phyloP scores from a whole-genome alignment of 75 land plant species.

The Selaginella tamariscina region DNA sequence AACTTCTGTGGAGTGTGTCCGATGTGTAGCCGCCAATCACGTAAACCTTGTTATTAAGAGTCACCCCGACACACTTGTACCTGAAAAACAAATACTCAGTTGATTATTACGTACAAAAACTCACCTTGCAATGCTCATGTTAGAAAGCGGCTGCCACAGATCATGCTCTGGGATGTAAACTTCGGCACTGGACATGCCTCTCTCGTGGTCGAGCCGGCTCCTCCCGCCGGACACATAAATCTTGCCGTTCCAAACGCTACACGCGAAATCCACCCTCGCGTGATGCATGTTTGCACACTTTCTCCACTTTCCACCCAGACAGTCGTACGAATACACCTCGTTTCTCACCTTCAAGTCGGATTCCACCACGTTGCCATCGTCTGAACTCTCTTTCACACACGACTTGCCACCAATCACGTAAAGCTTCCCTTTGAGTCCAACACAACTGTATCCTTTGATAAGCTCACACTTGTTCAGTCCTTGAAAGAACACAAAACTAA shows the following conservation, averaged over 20 bases:
- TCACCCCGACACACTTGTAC: slow-evolving; percentile 40
- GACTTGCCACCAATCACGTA: slow-evolving; percentile 33
- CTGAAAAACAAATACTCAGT: not conserved
- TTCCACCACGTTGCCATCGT: not conserved
- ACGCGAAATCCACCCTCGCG: slow-evolving; percentile 36
- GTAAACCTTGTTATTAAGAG: slow-evolving; percentile 27
- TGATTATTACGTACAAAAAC: too few relatives aligned
- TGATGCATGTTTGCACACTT: slow-evolving; percentile 21
- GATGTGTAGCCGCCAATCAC: slow-evolving; percentile 35
- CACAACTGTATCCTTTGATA: slow-evolving; percentile 33
- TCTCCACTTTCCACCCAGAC: slow-evolving; percentile 11
- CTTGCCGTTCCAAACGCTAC: slow-evolving; percentile 23
- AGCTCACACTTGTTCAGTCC: slow-evolving; percentile 14
- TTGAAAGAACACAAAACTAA: slow-evolving; percentile 17
- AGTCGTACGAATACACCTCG: slow-evolving; percentile 9
- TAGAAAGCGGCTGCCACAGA: slow-evolving; percentile 23
- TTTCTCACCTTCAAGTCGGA: slow-evolving; percentile 5
- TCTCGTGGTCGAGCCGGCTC: not conserved
- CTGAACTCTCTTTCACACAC: not conserved
- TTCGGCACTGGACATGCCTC: slow-evolving; percentile 31
- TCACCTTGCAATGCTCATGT: slow-evolving; percentile 19
- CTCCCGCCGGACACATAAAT: slow-evolving; percentile 33
- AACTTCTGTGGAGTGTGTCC: slow-evolving; percentile 23
- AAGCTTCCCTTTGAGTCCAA: slow-evolving; percentile 17
- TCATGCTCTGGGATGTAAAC: slow-evolving; percentile 30